Evolutionary conservation across 2,329 filamentous ascomycete species (phyloP).

Genomic region (Aspergillus proliferans): DNA sequence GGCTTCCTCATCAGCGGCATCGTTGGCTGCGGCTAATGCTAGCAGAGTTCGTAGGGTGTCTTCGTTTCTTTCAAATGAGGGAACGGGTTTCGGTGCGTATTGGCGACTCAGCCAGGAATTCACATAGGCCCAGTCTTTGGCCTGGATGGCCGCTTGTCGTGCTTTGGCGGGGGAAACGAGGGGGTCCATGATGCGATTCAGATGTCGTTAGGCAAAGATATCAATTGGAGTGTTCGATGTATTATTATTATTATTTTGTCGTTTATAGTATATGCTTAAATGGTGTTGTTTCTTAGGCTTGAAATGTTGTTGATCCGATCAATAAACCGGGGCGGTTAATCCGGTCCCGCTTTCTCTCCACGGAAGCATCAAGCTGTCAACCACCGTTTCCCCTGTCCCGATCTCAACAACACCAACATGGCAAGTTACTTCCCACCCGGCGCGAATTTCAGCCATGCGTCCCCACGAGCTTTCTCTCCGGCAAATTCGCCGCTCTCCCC

Average conservation of each 20-base stretch:
- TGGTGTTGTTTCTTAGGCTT: background rate
- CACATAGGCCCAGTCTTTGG: constrained; percentile 86
- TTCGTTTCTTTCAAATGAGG: constrained; percentile 77
- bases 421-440: constrained; percentile 28
- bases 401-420: constrained; percentile 18
- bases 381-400: constrained; percentile 15
- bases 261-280: background rate
- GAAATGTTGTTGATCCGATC: background rate
- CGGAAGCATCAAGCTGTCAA: constrained; percentile 3
- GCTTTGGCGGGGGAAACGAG: constrained; percentile 58
- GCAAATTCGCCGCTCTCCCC: constrained; percentile 25
- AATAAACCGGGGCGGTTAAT: background rate
- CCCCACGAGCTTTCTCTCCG: constrained; percentile 16
- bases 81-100: constrained; percentile 58
- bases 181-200: constrained; percentile 26
- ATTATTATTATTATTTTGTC: too few relatives aligned
- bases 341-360: constrained; percentile 2
- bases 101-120: constrained; percentile 74
- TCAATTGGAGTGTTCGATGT: too few relatives aligned
- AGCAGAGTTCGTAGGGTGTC: constrained; percentile 73
- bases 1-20: constrained; percentile 52
- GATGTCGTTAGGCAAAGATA: too few relatives aligned
- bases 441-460: constrained; percentile 16
- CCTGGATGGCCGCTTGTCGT: constrained; percentile 70
- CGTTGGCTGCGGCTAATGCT: constrained; percentile 67